Percentiles rank a stretch among this genome's conserved stretches.
phyloP scores from a whole-genome alignment of 169 alveolate genomes.

The Plasmodium chabaudi region DNA sequence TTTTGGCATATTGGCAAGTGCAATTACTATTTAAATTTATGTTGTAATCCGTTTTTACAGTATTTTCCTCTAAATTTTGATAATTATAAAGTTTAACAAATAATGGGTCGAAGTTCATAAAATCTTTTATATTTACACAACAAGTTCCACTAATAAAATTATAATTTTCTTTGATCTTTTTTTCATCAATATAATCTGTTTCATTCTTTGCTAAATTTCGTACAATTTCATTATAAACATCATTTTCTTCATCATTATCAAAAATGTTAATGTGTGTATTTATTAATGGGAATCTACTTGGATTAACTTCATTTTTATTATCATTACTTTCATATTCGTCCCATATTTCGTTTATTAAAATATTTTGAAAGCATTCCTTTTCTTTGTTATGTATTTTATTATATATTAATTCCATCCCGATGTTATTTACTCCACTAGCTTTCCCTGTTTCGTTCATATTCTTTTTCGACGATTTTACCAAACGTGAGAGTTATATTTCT shows the following conservation, averaged over 20 bases:
- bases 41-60: neutral
- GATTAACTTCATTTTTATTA: neutral
- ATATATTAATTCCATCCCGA: slow-evolving; percentile 14
- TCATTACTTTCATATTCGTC: slow-evolving; percentile 1
- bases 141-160: slow-evolving; percentile 37
- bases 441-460: too few species aligned
- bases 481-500: too few species aligned
- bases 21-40: neutral
- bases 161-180: slow-evolving; percentile 15
- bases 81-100: slow-evolving; percentile 65
- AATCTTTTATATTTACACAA: slow-evolving; percentile 32
- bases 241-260: slow-evolving; percentile 35
- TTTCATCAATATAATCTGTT: slow-evolving; percentile 1
- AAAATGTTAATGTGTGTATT: slow-evolving; percentile 35
- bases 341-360: slow-evolving; percentile 52
- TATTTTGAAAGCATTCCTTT: slow-evolving; percentile 46
- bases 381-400: slow-evolving; percentile 26
- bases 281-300: slow-evolving; percentile 6
- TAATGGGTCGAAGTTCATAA: slow-evolving; percentile 46
- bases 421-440: too few species aligned
- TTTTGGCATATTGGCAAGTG: neutral
- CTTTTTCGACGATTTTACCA: too few species aligned
- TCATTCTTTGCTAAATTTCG: slow-evolving; percentile 7
- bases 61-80: neutral
- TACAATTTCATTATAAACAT: slow-evolving; percentile 19